These are phyloP conservation scores for Phytophthora citrophthora DNA, from an alignment of 352 stramenopile genomes.

Conservation along the genomic window DNA sequence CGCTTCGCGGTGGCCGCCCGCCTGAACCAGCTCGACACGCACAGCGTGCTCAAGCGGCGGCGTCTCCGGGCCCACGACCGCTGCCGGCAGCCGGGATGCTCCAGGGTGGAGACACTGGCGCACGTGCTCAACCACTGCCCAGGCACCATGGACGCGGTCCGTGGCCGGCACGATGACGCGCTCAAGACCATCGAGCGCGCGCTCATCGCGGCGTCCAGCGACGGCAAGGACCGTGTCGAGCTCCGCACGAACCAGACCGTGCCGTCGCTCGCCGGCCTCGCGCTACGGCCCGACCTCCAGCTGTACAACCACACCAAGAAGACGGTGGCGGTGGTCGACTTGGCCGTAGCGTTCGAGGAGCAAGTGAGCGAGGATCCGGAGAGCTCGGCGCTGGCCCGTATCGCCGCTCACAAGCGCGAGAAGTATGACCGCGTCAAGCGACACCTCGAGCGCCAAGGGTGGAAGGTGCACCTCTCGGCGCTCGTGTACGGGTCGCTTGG, in stretches of 20 bases:
- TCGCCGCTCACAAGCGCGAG: not conserved
- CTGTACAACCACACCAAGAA: not conserved
- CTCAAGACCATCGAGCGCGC: constrained; percentile 19
- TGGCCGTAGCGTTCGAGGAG: not conserved
- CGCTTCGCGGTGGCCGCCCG: constrained; percentile 17
- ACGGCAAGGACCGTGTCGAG: constrained; percentile 1
- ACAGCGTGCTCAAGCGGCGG: constrained; percentile 7
- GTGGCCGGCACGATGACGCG: constrained; percentile 12
- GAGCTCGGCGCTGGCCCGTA: not conserved
- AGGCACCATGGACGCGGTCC: constrained; percentile 10
- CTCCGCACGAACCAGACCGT: constrained; percentile 20
- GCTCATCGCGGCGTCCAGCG: not conserved
- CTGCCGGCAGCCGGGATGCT: constrained; percentile 8
- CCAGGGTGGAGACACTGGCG: constrained; percentile 1
- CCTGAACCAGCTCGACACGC: constrained; percentile 16
- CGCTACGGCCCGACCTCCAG: constrained; percentile 18
- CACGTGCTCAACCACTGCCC: constrained; percentile 24
- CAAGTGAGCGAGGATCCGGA: not conserved
- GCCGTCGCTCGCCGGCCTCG: not conserved
- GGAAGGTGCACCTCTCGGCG: constrained; percentile 9
- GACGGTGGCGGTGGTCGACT: not conserved
- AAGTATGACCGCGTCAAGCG: not conserved
- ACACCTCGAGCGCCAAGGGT: constrained; percentile 5
- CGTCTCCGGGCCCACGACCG: constrained; percentile 1
- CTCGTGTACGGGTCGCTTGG: constrained; percentile 16